Percentiles rank a stretch among this genome's conserved stretches.
These are phyloP conservation scores for Actinomortierella wolfii DNA, from an alignment of 371 early-diverging fungal genomes.

Conservation along the genomic window DNA sequence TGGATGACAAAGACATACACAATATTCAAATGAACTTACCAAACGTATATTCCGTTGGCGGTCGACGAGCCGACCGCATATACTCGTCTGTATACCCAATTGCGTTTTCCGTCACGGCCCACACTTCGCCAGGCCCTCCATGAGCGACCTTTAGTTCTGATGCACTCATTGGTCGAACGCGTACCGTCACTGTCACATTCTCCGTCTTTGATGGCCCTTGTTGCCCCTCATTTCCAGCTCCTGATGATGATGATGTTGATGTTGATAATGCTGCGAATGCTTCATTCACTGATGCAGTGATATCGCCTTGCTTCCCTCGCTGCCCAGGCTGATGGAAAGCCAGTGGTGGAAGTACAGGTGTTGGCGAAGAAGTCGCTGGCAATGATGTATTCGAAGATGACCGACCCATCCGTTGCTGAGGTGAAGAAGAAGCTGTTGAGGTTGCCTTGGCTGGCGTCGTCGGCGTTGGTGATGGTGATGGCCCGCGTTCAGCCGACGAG, in stretches of 20 bases:
- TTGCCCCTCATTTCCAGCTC: background rate
- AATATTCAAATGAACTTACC: constrained; percentile 9
- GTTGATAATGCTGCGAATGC: constrained; percentile 1
- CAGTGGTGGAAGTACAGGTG: constrained; percentile 19
- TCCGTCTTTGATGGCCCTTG: constrained; percentile 20
- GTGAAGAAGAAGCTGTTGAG: background rate
- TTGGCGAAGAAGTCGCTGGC: constrained; percentile 6
- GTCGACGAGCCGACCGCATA: constrained; percentile 17
- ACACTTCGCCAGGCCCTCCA: constrained; percentile 35
- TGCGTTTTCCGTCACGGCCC: constrained; percentile 27
- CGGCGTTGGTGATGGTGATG: constrained; percentile 1
- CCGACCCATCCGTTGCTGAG: background rate
- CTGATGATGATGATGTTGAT: background rate
- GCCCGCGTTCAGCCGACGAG: too few relatives aligned
- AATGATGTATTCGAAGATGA: constrained; percentile 5
- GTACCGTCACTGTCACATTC: constrained; percentile 44
- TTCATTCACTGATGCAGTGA: background rate
- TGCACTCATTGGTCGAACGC: constrained; percentile 35
- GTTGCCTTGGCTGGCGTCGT: constrained; percentile 18
- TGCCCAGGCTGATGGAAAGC: constrained; percentile 7
- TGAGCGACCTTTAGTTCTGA: constrained; percentile 33
- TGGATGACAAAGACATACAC: background rate
- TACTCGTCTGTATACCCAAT: constrained; percentile 37
- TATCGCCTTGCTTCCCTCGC: background rate
- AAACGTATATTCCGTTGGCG: constrained; percentile 30